These are phyloP conservation scores for Fusarium drepaniforme DNA, from an alignment of 2,329 filamentous ascomycete species.

Conservation along the genomic window DNA sequence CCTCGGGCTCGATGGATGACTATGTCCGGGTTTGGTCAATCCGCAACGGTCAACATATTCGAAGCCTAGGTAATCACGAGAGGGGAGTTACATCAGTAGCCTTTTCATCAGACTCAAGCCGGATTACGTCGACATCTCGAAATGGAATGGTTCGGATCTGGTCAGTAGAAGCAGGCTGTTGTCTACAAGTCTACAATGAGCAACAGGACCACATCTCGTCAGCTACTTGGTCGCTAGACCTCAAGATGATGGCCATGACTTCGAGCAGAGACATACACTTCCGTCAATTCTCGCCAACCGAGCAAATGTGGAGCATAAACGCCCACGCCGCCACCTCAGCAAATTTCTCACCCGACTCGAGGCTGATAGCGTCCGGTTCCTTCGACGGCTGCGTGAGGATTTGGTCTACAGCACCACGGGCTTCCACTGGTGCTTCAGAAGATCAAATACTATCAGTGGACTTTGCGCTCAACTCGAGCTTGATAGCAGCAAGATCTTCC, in stretches of 20 bases:
- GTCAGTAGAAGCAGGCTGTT: not conserved
- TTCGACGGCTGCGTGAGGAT: not conserved
- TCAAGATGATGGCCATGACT: not conserved
- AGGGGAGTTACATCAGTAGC: not conserved
- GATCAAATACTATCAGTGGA: not conserved
- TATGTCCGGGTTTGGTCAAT: not conserved
- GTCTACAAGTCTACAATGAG: not conserved
- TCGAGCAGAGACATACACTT: not conserved
- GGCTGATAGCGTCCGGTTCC: not conserved
- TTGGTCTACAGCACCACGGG: not conserved
- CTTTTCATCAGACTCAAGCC: not conserved
- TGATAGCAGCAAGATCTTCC: not conserved
- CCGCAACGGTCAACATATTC: not conserved
- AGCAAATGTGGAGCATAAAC: not conserved
- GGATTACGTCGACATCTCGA: not conserved
- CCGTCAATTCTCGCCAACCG: not conserved
- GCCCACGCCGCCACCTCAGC: not conserved
- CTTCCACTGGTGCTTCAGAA: not conserved
- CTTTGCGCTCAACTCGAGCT: not conserved
- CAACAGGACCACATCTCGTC: not conserved
- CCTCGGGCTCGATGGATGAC: not conserved
- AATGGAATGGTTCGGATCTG: not conserved
- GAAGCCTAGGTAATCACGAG: not conserved
- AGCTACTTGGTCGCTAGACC: not conserved
- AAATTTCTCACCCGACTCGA: not conserved